Evolutionary conservation across 345 rosid genomes (phyloP).

Genomic region (Aquilaria yunnanensis): DNA sequence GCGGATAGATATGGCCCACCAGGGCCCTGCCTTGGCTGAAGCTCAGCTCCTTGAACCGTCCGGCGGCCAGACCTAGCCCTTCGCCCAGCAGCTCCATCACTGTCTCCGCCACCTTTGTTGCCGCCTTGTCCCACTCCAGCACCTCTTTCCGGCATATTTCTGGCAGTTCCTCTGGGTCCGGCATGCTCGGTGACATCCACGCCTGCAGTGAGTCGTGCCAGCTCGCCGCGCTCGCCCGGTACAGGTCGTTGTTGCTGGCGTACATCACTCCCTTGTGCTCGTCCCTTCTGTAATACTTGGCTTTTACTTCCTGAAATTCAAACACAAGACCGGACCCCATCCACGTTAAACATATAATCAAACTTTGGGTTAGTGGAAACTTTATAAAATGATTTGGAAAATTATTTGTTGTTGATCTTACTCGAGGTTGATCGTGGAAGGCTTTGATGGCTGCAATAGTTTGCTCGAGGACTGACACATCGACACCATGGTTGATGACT

Average conservation of each 20-base stretch:
- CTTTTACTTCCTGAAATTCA: slow-evolving; percentile 1
- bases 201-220: slow-evolving; percentile 12
- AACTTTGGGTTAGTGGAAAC: too few species aligned
- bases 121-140: slow-evolving; percentile 13
- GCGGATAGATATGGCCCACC: slow-evolving; percentile 11
- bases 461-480: slow-evolving; percentile 3
- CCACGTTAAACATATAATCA: too few species aligned
- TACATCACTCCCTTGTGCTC: slow-evolving; percentile 11
- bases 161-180: slow-evolving; percentile 11
- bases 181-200: slow-evolving; percentile 4
- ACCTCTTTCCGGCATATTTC: slow-evolving; percentile 16
- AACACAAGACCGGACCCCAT: too few species aligned
- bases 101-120: slow-evolving; percentile 10
- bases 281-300: slow-evolving; percentile 17
- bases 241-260: slow-evolving; percentile 19
- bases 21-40: slow-evolving; percentile 6
- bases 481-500: slow-evolving; percentile 24
- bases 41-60: slow-evolving; percentile 12
- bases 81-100: slow-evolving; percentile 21
- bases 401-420: too few species aligned
- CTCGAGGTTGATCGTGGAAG: slow-evolving; percentile 16
- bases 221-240: slow-evolving; percentile 3
- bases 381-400: too few species aligned
- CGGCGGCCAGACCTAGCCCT: slow-evolving; percentile 15
- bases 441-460: slow-evolving; percentile 10